Evolutionary conservation across 805 yeast species (phyloP).

Genomic region (Metschnikowia peoriensis): DNA sequence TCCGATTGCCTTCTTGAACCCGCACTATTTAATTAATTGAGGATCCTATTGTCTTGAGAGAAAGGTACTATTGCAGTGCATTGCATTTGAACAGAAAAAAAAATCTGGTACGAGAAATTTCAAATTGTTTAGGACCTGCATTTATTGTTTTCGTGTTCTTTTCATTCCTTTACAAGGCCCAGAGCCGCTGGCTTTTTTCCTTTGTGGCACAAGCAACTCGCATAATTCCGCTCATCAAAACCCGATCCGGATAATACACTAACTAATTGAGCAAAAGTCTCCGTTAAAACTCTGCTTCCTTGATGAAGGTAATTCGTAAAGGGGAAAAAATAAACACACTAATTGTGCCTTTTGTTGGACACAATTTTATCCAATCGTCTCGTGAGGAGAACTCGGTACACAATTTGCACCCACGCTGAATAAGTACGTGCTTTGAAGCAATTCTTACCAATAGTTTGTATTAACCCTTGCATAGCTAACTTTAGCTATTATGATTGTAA

Average conservation of each 20-base stretch:
- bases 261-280: not conserved
- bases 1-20: constrained; percentile 5
- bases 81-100: not conserved
- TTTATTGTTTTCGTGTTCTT: too few species aligned
- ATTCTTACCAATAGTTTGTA: too few species aligned
- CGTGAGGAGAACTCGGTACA: too few species aligned
- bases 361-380: too few species aligned
- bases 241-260: not conserved
- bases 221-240: not conserved
- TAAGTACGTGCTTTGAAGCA: too few species aligned
- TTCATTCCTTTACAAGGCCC: not conserved
- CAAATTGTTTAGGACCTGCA: not conserved
- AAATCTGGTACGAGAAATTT: not conserved
- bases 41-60: constrained; percentile 13
- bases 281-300: not conserved
- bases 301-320: too few species aligned
- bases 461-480: too few species aligned
- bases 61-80: not conserved
- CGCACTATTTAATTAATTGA: not conserved
- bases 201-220: not conserved
- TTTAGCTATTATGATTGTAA: too few species aligned
- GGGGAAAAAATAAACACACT: too few species aligned
- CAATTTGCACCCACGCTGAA: too few species aligned
- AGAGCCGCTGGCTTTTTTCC: not conserved
- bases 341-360: too few species aligned